Conservation (phyloP, 805 yeast species). For the Pichia deserticola region DNA sequence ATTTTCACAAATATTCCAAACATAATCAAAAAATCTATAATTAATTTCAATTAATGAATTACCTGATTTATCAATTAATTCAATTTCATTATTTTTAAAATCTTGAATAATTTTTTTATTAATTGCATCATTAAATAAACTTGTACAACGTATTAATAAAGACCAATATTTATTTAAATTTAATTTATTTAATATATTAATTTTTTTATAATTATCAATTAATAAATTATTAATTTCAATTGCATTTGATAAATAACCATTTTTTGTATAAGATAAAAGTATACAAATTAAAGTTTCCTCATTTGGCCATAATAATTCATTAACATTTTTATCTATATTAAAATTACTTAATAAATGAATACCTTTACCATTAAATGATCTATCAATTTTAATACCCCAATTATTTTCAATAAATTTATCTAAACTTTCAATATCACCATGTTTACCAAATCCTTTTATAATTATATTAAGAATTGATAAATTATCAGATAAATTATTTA, state of each 20-base stretch:
- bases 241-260: slow-evolving; percentile 24
- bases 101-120: slow-evolving; percentile 16
- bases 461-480: not conserved
- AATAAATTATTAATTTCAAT: slow-evolving; percentile 19
- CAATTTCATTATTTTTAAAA: slow-evolving; percentile 8
- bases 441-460: slow-evolving; percentile 18
- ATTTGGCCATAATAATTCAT: slow-evolving; percentile 21
- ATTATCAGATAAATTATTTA: not conserved
- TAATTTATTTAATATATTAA: not conserved
- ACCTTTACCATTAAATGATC: not conserved
- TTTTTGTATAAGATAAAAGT: slow-evolving; percentile 24
- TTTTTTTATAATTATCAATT: slow-evolving; percentile 15
- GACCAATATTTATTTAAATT: slow-evolving; percentile 19
- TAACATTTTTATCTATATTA: slow-evolving; percentile 1
- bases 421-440: slow-evolving; percentile 20
- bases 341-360: slow-evolving; percentile 7
- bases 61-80: not conserved
- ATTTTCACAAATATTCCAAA: slow-evolving; percentile 18
- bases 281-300: slow-evolving; percentile 20
- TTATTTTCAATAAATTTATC: slow-evolving; percentile 18
- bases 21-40: slow-evolving; percentile 18
- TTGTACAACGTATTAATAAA: slow-evolving; percentile 19
- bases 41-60: slow-evolving; percentile 9
- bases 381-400: slow-evolving; percentile 22
- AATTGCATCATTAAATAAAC: slow-evolving; percentile 18